Evolutionary conservation across 306 rosid genomes (phyloP), one percentile per base, ranked within the genome.

Genomic region (Pterocarpus santalinus): DNA sequence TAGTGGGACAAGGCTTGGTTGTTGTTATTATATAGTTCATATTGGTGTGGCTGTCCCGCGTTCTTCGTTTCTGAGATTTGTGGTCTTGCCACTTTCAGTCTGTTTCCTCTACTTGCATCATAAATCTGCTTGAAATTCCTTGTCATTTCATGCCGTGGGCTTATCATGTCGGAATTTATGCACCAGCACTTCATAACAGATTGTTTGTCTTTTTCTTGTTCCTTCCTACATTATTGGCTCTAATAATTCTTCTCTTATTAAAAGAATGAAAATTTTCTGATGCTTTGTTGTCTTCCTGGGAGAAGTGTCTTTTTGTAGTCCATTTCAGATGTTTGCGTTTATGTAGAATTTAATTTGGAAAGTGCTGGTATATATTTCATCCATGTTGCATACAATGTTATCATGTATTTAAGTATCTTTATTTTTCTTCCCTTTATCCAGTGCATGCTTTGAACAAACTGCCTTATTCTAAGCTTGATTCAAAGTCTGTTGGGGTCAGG

Each of bases 381-480:
- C 80, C 67, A 65, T 72, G 39, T 63, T 60, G 55, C 58, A 38
- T 30, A 53, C 36, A 49, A 36, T 78, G 13, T 72, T 57, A 22
- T 47, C 33, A 52, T 74, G 70, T 63, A 62, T 83, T 84, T 71
- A 76, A 73, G 73, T 36, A 46, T 80, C 34, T 56, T 60, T 70
- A 60, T 56, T 72, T 61, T 72, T 62, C 64, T 43, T 36, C 44
- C 65, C 77, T 53, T 66, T 77, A 75, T 87, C 86, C 98, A 95
- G 99, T 95, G 84, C 98, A 93, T 84, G 91, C 99, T 79, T 93
- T 95, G 93, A 95, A 95, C 93, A 95, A 95, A 88, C 96, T 89
- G 69, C 99, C 99, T 65, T 95, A 95, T 88, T 90, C 98, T 80
- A 95, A 95, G 94, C 98, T 95, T 87, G 99, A 95, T 89, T 95